phyloP scores from a whole-genome alignment of 345 rosid genomes.

The Eucalyptus victrix region DNA sequence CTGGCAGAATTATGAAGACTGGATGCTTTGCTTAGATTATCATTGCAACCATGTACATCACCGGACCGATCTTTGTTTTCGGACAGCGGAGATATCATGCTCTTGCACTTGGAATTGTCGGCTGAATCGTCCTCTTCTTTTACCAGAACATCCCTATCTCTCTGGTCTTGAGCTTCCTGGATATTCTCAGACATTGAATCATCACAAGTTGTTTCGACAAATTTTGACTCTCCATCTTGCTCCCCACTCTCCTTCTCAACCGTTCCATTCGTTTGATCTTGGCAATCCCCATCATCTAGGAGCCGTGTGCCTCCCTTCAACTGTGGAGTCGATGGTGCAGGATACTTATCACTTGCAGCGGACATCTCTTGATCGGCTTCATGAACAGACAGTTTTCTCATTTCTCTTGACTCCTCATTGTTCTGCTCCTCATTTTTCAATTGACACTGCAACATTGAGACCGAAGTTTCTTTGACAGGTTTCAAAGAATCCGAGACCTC shows the following conservation, averaged over 20 bases:
- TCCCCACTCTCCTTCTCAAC: conserved; percentile 47
- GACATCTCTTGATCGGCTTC: conserved; percentile 22
- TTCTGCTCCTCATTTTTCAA: conserved; percentile 12
- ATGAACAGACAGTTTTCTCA: conserved; percentile 13
- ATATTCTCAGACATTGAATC: conserved; percentile 18
- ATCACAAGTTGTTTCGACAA: conserved; percentile 63
- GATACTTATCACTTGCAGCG: conserved; percentile 33
- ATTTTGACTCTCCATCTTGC: conserved; percentile 76
- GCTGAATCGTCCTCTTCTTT: conserved; percentile 38
- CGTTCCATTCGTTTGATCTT: conserved; percentile 41
- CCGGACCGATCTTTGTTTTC: conserved; percentile 13
- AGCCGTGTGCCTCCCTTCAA: conserved; percentile 42
- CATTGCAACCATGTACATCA: neutral
- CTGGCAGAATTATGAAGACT: conserved; percentile 17
- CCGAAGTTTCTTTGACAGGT: conserved; percentile 64
- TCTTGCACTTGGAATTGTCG: conserved; percentile 17
- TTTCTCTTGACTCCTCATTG: conserved; percentile 3
- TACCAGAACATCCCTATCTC: conserved; percentile 3
- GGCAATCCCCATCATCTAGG: conserved; percentile 58
- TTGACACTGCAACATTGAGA: conserved; percentile 39
- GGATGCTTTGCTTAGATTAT: conserved; percentile 18
- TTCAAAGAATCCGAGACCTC: conserved; percentile 41
- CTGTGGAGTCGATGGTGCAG: conserved; percentile 88
- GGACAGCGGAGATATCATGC: neutral
- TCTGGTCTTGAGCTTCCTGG: conserved; percentile 3